Evolutionary conservation across 768 basidiomycete species (phyloP).

Genomic region (Boletus rufocinnamomeus): DNA sequence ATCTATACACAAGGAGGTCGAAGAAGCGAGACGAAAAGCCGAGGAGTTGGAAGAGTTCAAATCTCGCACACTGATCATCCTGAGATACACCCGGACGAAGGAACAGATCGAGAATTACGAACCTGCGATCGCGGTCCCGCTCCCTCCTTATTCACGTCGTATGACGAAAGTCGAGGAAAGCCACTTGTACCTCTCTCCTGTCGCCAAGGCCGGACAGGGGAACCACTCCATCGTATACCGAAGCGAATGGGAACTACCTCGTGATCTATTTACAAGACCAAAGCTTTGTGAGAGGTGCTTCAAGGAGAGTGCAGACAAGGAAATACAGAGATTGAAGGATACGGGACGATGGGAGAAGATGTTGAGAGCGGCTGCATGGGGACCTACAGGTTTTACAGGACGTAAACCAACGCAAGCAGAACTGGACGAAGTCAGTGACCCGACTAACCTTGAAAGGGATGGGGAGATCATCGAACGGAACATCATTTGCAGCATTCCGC

Average conservation of each 20-base stretch:
- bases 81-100: slow-evolving; percentile 21
- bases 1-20: neutral
- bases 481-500: slow-evolving; percentile 12
- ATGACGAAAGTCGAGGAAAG: slow-evolving; percentile 37
- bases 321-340: slow-evolving; percentile 25
- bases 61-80: slow-evolving; percentile 22
- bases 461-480: slow-evolving; percentile 24
- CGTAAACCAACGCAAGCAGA: slow-evolving; percentile 2
- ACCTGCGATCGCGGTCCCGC: slow-evolving; percentile 33
- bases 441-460: neutral
- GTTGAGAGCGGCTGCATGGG: slow-evolving; percentile 14
- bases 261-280: slow-evolving; percentile 37
- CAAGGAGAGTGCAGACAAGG: slow-evolving; percentile 29
- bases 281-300: slow-evolving; percentile 44
- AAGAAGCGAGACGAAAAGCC: slow-evolving; percentile 8
- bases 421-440: slow-evolving; percentile 1
- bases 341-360: slow-evolving; percentile 24
- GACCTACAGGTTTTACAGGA: slow-evolving; percentile 10
- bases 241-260: slow-evolving; percentile 55
- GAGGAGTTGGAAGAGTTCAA: slow-evolving; percentile 17
- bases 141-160: slow-evolving; percentile 29
- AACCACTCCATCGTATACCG: slow-evolving; percentile 55
- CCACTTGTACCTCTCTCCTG: slow-evolving; percentile 51
- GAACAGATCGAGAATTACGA: slow-evolving; percentile 26
- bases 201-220: slow-evolving; percentile 42